These are phyloP conservation scores for Cucurbita moschata DNA, from an alignment of 306 rosid species.

Conservation along the genomic window DNA sequence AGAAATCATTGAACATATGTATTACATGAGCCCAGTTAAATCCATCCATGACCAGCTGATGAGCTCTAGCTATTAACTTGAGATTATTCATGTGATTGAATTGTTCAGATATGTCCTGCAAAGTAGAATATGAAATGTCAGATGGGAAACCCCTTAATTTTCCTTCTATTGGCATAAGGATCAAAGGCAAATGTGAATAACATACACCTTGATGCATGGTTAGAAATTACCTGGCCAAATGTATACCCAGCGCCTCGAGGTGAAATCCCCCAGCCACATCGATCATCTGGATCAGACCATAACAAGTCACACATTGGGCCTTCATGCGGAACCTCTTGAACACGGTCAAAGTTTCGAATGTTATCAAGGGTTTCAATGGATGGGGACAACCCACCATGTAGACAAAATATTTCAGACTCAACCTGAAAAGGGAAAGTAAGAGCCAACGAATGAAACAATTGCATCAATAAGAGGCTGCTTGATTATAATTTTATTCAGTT, in stretches of 20 bases:
- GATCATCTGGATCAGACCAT: constrained; percentile 99
- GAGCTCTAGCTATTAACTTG: constrained; percentile 98
- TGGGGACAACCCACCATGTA: constrained; percentile 97
- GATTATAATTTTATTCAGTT: not conserved
- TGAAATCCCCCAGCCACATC: constrained; percentile 99
- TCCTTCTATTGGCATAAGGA: not conserved
- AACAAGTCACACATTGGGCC: constrained; percentile 99
- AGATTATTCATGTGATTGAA: constrained; percentile 87
- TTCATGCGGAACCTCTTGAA: constrained; percentile 99
- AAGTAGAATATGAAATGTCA: not conserved
- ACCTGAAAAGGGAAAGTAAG: constrained; percentile 35
- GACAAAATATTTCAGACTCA: constrained; percentile 93
- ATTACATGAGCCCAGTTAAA: constrained; percentile 98
- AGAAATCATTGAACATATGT: not conserved
- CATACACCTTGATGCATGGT: not conserved
- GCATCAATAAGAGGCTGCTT: not conserved
- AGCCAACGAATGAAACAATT: not conserved
- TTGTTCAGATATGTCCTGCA: constrained; percentile 96
- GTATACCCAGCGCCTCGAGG: constrained; percentile 99
- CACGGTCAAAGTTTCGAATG: constrained; percentile 93
- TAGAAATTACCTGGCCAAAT: constrained; percentile 75
- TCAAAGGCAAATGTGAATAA: constrained; percentile 1
- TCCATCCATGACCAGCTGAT: constrained; percentile 99
- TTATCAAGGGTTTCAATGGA: constrained; percentile 96
- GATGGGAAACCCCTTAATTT: not conserved